Evolutionary conservation across 148 eudicot genomes (phyloP), one percentile per base, ranked within the genome.

Genomic region (Chenopodium album): DNA sequence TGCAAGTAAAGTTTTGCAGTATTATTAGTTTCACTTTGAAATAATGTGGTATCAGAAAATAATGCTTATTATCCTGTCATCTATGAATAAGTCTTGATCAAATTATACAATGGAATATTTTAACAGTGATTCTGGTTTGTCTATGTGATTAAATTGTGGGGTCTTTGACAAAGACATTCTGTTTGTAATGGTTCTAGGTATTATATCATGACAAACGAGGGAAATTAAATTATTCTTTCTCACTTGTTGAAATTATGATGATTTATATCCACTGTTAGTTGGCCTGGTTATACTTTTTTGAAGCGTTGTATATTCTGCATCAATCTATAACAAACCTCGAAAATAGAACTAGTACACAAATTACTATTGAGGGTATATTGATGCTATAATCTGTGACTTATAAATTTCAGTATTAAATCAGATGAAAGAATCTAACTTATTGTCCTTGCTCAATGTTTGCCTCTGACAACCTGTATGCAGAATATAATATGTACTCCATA

Each of bases 81-180:
- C 47, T 46, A 74, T 73, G 77, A 60, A 69, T 66, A 41, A 59
- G 79, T 79, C 62, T 34, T 73, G 22, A n/a, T 52, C 71, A 68
- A 80, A 73, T 73, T 80, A 77, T 83, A 28, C 28, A 34, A 83
- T 60, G 81, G 86, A 83, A 87, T 87, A 75, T 78, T 74, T 87
- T 59, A 66, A 62, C 65, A 84, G 64, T 80, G 86, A 82, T 85
- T 63, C 82, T 74, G 20, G 73, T 78, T 80, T 83, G 82, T 82
- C 54, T 62, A 46, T 56, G 60, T 68, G 78, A 72, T 77, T 65
- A 31, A 70, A 76, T 7, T 74, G 77, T 78, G 26, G 82, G 84
- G 84, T 59, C 79, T 72, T 78, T 84, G 87, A 85, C 73, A 81
- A 80, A 60, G 80, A 81, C 76, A 67, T 79, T 83, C 72, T 81